phyloP scores from a whole-genome alignment of 352 stramenopile species.

The Phytopythium chamaehyphon region DNA sequence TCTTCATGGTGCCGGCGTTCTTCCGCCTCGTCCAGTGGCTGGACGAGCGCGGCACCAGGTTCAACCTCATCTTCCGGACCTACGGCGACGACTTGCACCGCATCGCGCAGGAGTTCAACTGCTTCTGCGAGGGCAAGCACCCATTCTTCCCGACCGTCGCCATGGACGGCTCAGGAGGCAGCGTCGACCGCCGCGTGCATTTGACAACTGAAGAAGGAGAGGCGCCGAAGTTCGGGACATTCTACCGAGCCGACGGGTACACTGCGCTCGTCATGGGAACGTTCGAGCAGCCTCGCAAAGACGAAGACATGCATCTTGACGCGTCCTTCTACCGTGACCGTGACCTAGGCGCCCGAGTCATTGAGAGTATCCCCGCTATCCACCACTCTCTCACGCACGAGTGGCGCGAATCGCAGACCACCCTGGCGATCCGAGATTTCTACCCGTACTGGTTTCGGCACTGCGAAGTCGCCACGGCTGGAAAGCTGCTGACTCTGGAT shows the following conservation, averaged over 20 bases:
- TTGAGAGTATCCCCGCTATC: constrained; percentile 40
- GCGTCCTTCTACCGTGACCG: constrained; percentile 33
- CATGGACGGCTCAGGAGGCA: constrained; percentile 57
- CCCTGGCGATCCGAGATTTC: constrained; percentile 70
- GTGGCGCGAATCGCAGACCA: constrained; percentile 48
- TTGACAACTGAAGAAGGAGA: constrained; percentile 9
- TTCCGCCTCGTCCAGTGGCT: constrained; percentile 52
- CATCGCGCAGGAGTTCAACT: constrained; percentile 75
- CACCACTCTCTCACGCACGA: constrained; percentile 41
- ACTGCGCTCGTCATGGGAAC: constrained; percentile 71
- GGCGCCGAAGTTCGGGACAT: constrained; percentile 46
- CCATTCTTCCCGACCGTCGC: constrained; percentile 41
- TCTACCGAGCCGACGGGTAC: constrained; percentile 40
- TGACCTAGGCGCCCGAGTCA: constrained; percentile 17
- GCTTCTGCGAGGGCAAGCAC: constrained; percentile 64
- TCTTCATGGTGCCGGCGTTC: constrained; percentile 68
- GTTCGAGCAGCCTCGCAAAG: constrained; percentile 48
- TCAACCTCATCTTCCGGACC: constrained; percentile 79
- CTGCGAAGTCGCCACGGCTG: constrained; percentile 36
- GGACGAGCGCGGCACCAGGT: constrained; percentile 34
- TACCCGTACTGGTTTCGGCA: constrained; percentile 73
- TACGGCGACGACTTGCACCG: constrained; percentile 64
- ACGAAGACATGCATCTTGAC: constrained; percentile 11
- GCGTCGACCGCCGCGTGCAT: constrained; percentile 51
- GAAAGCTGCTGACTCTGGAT: constrained; percentile 59